These are phyloP conservation scores for Dioszegia crocea DNA, from an alignment of 768 basidiomycete species.

Conservation along the genomic window DNA sequence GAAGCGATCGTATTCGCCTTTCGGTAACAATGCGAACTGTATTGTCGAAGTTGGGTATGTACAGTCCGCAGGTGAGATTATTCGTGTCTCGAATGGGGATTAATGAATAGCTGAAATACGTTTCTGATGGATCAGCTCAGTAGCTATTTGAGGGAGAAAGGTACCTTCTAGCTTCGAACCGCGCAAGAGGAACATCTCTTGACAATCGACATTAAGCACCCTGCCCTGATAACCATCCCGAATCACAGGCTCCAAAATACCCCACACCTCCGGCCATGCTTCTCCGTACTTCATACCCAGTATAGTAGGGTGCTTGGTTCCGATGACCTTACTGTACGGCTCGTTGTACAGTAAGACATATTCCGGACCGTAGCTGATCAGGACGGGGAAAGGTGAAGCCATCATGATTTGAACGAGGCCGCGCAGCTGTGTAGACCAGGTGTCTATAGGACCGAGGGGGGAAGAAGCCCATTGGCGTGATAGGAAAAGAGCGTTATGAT, in stretches of 20 bases:
- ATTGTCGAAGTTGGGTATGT: constrained; percentile 7
- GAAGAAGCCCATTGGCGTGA: not conserved
- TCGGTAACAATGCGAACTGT: not conserved
- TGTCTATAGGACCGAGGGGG: not conserved
- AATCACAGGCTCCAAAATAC: not conserved
- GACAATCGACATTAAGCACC: constrained; percentile 3
- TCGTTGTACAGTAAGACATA: constrained; percentile 4
- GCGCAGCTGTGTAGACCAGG: not conserved
- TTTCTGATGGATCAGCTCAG: not conserved
- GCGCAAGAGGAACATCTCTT: constrained; percentile 4
- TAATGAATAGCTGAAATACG: constrained; percentile 4
- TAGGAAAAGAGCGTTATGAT: constrained; percentile 4
- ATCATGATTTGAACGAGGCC: constrained; percentile 3
- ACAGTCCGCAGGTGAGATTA: not conserved
- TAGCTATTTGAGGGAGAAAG: too few species aligned
- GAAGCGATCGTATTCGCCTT: not conserved
- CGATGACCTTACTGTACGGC: constrained; percentile 6
- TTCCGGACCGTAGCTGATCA: constrained; percentile 4
- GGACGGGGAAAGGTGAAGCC: constrained; percentile 3
- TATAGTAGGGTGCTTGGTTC: not conserved
- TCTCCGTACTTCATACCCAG: not conserved
- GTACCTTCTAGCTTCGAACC: not conserved
- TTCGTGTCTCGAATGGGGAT: constrained; percentile 1
- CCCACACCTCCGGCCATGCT: constrained; percentile 3
- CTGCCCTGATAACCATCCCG: not conserved